These are phyloP conservation scores for Trypanosoma platydactyli DNA, from an alignment of 208 protist genomes.

Conservation along the genomic window DNA sequence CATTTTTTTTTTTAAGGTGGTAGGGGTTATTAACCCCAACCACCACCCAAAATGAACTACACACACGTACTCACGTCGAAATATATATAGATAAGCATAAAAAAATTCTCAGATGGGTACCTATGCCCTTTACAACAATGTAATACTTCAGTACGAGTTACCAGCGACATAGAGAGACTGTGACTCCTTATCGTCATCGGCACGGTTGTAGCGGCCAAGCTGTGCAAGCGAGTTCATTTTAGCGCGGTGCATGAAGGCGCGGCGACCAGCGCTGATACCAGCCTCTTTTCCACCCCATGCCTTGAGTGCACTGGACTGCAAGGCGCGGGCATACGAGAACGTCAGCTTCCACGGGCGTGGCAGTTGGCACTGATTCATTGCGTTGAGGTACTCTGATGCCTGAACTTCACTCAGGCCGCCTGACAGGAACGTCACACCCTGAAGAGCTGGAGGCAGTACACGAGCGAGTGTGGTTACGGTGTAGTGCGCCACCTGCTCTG, in stretches of 20 bases:
- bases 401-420: slow-evolving; percentile 96
- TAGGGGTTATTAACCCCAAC: too few relatives aligned
- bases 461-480: slow-evolving; percentile 92
- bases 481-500: slow-evolving; percentile 83
- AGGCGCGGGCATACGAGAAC: slow-evolving; percentile 96
- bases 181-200: slow-evolving; percentile 68
- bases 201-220: slow-evolving; percentile 76
- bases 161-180: slow-evolving; percentile 89
- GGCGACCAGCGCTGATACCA: slow-evolving; percentile 40
- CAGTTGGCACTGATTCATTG: slow-evolving; percentile 85
- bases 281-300: slow-evolving; percentile 92
- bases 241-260: slow-evolving; percentile 79
- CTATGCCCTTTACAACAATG: background rate
- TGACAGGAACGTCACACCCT: slow-evolving; percentile 95
- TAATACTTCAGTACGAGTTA: slow-evolving; percentile 69
- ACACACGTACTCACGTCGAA: too few relatives aligned
- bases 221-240: slow-evolving; percentile 82
- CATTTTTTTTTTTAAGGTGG: too few relatives aligned
- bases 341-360: slow-evolving; percentile 88
- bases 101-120: slow-evolving; percentile 8
- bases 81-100: slow-evolving; percentile 16
- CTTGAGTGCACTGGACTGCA: slow-evolving; percentile 92
- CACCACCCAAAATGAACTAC: too few relatives aligned
- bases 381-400: slow-evolving; percentile 95
- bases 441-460: slow-evolving; percentile 94